phyloP scores from a whole-genome alignment of 2,329 filamentous ascomycete genomes.

The Xylaria multiplex region DNA sequence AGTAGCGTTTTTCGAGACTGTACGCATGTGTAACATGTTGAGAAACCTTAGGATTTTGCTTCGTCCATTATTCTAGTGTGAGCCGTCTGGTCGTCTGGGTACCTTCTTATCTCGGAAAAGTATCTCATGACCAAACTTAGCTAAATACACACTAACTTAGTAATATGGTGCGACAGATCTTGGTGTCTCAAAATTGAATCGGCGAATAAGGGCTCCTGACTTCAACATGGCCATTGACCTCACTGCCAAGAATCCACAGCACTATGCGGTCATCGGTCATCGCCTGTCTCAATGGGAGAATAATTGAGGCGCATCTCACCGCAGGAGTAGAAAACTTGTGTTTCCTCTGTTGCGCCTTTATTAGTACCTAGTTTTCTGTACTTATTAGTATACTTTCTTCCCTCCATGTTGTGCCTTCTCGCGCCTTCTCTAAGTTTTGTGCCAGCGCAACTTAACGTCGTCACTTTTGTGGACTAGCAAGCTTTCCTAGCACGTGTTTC shows the following conservation, averaged over 20 bases:
- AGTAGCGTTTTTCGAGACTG: no score
- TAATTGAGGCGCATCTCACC: conserved; percentile 8
- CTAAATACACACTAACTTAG: neutral
- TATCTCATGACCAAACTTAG: conserved; percentile 21
- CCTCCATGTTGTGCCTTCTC: neutral
- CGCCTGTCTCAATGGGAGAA: conserved; percentile 4
- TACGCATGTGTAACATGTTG: no score
- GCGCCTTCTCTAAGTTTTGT: conserved; percentile 3
- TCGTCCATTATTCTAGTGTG: no score
- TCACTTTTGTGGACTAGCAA: neutral
- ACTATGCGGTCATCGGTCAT: conserved; percentile 34
- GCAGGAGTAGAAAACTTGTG: neutral
- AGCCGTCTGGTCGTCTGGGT: no score
- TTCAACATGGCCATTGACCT: conserved; percentile 3
- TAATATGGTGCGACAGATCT: conserved; percentile 4
- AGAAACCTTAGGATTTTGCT: no score
- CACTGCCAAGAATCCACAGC: conserved; percentile 19
- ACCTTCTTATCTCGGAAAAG: conserved; percentile 35
- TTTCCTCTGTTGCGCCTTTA: conserved; percentile 1
- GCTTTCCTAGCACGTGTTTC: neutral
- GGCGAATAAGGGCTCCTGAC: conserved; percentile 16
- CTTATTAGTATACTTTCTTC: no score
- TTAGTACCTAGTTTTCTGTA: no score
- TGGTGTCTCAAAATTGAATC: neutral
- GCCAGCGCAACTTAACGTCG: neutral